Evolutionary conservation across 257 asterid genomes (phyloP).

Genomic region (Solanum microdontum): DNA sequence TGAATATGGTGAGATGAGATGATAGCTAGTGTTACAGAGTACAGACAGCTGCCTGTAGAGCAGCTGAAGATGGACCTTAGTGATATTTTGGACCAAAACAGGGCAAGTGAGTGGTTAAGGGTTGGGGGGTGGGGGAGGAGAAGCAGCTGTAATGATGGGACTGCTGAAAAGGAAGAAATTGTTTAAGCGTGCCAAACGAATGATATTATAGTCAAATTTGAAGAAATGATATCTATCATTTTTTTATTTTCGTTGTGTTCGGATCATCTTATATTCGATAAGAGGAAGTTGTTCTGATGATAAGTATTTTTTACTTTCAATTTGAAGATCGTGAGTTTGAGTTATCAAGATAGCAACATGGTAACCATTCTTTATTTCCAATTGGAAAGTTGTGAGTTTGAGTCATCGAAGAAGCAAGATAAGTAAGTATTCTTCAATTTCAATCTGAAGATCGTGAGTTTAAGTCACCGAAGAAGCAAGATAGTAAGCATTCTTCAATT

Average conservation of each 20-base stretch:
- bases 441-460: not conserved
- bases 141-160: conserved; percentile 1
- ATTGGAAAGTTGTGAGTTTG: not conserved
- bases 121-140: not conserved
- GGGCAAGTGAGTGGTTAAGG: not conserved
- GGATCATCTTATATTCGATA: not conserved
- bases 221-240: not conserved
- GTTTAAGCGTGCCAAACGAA: not conserved
- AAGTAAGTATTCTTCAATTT: too few relatives aligned
- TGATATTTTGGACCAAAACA: not conserved
- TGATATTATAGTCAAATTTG: not conserved
- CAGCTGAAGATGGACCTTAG: not conserved
- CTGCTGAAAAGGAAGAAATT: not conserved
- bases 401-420: too few relatives aligned
- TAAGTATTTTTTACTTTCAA: too few relatives aligned
- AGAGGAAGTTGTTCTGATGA: accelerated
- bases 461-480: not conserved
- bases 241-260: not conserved
- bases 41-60: not conserved
- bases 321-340: not conserved
- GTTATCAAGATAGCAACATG: not conserved
- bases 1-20: not conserved
- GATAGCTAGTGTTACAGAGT: not conserved
- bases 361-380: not conserved
- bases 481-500: not conserved